Conservation (phyloP, 73 alveolate species). For the Breviolum minutum region DNA sequence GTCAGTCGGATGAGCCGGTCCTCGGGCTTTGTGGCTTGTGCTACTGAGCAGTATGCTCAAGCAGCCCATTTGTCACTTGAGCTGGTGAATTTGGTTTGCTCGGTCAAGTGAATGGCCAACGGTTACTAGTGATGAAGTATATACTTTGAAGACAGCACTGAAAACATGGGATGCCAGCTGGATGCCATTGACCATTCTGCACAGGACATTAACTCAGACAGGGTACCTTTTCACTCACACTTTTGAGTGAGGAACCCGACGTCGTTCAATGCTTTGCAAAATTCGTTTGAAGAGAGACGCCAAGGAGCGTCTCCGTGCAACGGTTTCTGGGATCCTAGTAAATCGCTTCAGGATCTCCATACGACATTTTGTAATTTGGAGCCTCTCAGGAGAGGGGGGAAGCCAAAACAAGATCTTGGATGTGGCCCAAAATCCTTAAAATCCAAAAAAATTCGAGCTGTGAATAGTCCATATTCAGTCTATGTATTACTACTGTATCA, state of each 20-base stretch:
- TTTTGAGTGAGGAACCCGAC: background rate
- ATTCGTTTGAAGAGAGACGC: background rate
- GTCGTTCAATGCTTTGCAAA: background rate
- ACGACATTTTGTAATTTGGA: background rate
- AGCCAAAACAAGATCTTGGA: background rate
- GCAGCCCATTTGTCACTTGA: conserved; percentile 25
- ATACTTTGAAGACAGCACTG: no score
- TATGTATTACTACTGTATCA: no score
- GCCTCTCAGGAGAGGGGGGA: background rate
- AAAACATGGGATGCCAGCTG: no score
- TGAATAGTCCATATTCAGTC: no score
- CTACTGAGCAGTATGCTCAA: conserved; percentile 33
- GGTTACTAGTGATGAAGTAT: no score
- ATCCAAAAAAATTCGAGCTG: no score
- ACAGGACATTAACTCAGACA: conserved; percentile 6
- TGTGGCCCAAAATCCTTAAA: no score
- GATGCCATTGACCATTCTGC: conserved; percentile 18
- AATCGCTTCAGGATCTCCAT: background rate
- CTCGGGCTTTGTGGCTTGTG: conserved; percentile 36
- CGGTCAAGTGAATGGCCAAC: conserved; percentile 7
- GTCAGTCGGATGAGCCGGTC: background rate
- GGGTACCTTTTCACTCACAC: background rate
- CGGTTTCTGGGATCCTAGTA: background rate
- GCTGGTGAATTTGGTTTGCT: background rate
- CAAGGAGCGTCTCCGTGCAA: conserved; percentile 24